Conservation (phyloP, 495 filamentous ascomycete species). For the Aspergillus panamensis region DNA sequence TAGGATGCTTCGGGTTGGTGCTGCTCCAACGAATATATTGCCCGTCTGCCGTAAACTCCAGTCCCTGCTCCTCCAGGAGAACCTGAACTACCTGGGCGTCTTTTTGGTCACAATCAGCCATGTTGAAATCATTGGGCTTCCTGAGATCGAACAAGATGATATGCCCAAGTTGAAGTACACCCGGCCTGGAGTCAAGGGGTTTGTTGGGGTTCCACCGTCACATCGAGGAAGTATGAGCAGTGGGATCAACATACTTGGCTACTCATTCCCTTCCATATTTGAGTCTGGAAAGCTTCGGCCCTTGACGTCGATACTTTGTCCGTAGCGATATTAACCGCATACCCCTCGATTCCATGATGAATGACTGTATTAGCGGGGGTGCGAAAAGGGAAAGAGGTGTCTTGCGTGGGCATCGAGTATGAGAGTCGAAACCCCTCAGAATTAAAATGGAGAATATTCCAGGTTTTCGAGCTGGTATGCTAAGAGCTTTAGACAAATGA, state of each 20-base stretch:
- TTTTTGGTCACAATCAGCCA: constrained; percentile 13
- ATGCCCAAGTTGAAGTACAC: constrained; percentile 10
- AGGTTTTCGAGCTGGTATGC: constrained; percentile 10
- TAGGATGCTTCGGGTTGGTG: constrained; percentile 24
- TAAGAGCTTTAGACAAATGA: constrained; percentile 1
- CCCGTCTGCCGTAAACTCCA: constrained; percentile 20
- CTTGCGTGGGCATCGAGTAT: not conserved
- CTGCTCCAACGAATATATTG: constrained; percentile 18
- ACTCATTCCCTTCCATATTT: constrained; percentile 5
- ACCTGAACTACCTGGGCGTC: constrained; percentile 4
- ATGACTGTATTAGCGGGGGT: not conserved
- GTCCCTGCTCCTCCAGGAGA: constrained; percentile 12
- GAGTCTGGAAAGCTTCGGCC: not conserved
- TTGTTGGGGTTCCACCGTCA: constrained; percentile 7
- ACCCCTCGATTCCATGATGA: not conserved
- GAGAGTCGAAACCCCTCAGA: not conserved
- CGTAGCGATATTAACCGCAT: not conserved
- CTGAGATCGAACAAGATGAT: not conserved
- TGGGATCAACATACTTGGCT: constrained; percentile 13
- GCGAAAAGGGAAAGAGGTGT: not conserved
- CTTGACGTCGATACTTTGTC: constrained; percentile 3
- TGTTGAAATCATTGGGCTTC: constrained; percentile 2
- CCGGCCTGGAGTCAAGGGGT: constrained; percentile 11
- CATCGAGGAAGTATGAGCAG: constrained; percentile 5
- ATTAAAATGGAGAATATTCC: not conserved